Conservation (phyloP, 768 basidiomycete genomes). For the Calocybe indica region DNA sequence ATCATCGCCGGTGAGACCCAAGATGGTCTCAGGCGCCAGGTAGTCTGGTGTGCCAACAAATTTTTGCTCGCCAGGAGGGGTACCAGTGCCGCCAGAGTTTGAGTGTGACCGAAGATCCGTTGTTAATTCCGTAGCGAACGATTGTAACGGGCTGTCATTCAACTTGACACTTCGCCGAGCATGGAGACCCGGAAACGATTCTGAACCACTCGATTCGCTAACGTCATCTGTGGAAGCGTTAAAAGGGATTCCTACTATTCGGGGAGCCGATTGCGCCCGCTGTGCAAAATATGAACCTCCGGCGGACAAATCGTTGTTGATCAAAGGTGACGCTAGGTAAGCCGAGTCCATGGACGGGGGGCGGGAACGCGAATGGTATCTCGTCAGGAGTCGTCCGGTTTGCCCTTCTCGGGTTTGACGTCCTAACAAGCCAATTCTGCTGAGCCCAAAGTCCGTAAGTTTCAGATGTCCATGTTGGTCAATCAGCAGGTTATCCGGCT, state of each 20-base stretch:
- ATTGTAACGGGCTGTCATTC: constrained; percentile 78
- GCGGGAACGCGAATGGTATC: constrained; percentile 67
- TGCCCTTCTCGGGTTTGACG: constrained; percentile 83
- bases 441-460: constrained; percentile 96
- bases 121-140: constrained; percentile 81
- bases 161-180: constrained; percentile 40
- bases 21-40: constrained; percentile 90
- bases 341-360: constrained; percentile 80
- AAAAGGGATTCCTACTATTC: constrained; percentile 61
- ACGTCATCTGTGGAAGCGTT: constrained; percentile 71
- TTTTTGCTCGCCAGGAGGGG: constrained; percentile 82
- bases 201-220: constrained; percentile 84
- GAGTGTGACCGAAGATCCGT: constrained; percentile 80
- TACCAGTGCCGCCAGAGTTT: constrained; percentile 45
- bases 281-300: constrained; percentile 81
- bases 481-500: constrained; percentile 97
- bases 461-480: constrained; percentile 96
- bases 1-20: constrained; percentile 93
- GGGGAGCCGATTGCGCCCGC: constrained; percentile 53
- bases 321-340: constrained; percentile 71
- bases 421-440: constrained; percentile 94
- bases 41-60: constrained; percentile 99
- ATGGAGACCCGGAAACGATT: constrained; percentile 56
- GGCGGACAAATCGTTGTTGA: constrained; percentile 47
- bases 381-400: constrained; percentile 37